Base-by-base conservation (phyloP, 805 yeast species). In the Yamadazyma insecticola region DNA sequence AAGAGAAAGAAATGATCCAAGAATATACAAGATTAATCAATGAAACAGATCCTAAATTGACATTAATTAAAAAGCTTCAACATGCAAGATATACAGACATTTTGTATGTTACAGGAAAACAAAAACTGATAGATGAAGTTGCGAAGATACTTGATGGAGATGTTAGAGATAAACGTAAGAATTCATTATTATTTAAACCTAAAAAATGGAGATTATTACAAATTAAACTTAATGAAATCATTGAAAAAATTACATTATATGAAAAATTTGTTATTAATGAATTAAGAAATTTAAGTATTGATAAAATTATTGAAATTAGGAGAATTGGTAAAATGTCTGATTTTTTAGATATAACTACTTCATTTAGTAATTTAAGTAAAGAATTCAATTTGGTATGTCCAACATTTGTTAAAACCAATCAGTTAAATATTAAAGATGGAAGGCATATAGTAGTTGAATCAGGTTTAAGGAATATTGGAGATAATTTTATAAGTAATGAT, bases 381-480 rank as follows among this genome's bases (percentile, higher is more conserved):
- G 95, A 86, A 43, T 73, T 72, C 38, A 60, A 72, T 19, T 66
- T 88, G 28, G 76, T 72, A 0, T 60, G 85, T 32, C 98, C 98
- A 0, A 59, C 44, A 7, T 58, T 90, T 14, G 70, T 71, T 19
- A 56, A 70, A 2, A 9, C 16, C n/a, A 29, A 25, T 17, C 57
- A 50, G 13, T 60, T 81, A 4, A 60, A 69, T 0, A 72, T 88
- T 7, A 48, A 48, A 1, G 72, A 66, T 1, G 97, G 97, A 0
- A 64, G 96, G 18, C 97, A 92, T 53, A 50, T 85, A 10, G 88
- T 87, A 11, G 97, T 90, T 2, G 97, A 90, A 48, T 74, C 78
- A 20, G 85, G 86, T 1, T 59, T 84, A 33, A 67, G 60, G 27
- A 51, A 60, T 1, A 57, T 60, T 15, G 74, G 79, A 1, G 56